Base-by-base conservation (phyloP, 345 rosid species). In the Linum trigynum region DNA sequence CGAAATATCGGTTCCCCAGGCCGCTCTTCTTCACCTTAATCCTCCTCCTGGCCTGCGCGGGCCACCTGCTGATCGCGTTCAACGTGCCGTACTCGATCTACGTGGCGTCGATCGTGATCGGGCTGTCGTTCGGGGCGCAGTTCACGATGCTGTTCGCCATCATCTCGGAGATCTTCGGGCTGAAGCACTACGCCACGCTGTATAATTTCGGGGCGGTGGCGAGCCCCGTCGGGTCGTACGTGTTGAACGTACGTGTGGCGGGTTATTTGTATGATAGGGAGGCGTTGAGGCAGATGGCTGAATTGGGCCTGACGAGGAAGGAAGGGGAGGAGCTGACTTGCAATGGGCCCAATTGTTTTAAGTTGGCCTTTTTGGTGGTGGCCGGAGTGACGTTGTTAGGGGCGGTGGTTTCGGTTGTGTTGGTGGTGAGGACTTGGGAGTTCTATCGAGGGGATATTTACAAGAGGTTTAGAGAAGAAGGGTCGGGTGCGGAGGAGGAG, bases 71-170 rank as follows among this genome's bases (percentile, higher is more conserved):
- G 3, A 66, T 71, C 5, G 63, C 75, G 17, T 53, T 66, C 56
- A 62, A 61, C 7, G 62, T 66, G 14, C 70, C 70, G 5, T 51
- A 66, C 62, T 71, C 75, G 38, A 69, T 65, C 7, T 71, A 66
- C 38, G 37, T 71, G 2, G 53, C 70, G 5, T 65, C 75, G 38
- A 55, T 71, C 5, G 66, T 71, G 15, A 32, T 71, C 36, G 66
- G 75, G 53, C 55, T 71, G 55, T 71, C 66, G 65, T 65, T 71
- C 16, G 75, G 75, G 37, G 75, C 75, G 43, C 66, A 71, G 45
- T 16, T 60, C 62, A 66, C 75, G 17, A 53, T 71, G 64, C 62
- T 61, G 14, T 65, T 61, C 55, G 62, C 69, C 42, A 65, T 65
- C 5, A 36, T 71, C 15, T 71, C 70, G 3, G 75, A 71, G 17